Percentiles rank a stretch among this genome's conserved stretches.
These are phyloP conservation scores for Trichoderma atroviride DNA, from an alignment of 2,329 filamentous ascomycete species.

Conservation along the genomic window DNA sequence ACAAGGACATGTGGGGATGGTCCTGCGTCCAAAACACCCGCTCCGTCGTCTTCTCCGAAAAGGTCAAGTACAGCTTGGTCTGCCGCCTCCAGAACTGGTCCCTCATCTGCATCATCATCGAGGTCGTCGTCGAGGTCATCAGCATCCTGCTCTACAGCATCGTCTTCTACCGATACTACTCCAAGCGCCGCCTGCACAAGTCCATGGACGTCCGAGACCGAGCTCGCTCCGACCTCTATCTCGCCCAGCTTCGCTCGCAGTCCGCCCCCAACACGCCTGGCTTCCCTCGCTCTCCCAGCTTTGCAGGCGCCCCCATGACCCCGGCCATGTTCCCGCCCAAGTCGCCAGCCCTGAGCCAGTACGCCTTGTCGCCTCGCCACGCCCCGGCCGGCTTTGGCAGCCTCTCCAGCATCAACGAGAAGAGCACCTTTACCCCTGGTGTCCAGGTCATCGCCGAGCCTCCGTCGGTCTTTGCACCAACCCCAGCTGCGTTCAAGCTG, in stretches of 20 bases:
- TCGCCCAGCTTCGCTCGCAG: constrained; percentile 80
- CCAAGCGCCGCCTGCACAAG: constrained; percentile 92
- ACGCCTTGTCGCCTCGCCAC: constrained; percentile 63
- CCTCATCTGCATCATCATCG: constrained; percentile 95
- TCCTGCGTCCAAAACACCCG: constrained; percentile 90
- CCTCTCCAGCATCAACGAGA: constrained; percentile 49
- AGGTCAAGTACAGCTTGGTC: constrained; percentile 85
- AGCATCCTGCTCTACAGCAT: constrained; percentile 91
- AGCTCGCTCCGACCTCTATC: constrained; percentile 91
- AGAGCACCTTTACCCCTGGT: constrained; percentile 55
- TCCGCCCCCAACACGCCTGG: constrained; percentile 94
- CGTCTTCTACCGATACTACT: constrained; percentile 97
- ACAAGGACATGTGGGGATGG: constrained; percentile 97
- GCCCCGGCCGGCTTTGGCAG: constrained; percentile 60
- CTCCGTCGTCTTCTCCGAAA: constrained; percentile 72
- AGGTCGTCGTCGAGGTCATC: constrained; percentile 88
- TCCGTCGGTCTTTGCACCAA: constrained; percentile 60
- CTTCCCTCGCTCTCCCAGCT: constrained; percentile 64
- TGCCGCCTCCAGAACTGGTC: constrained; percentile 95
- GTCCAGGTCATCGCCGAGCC: constrained; percentile 63
- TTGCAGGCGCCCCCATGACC: constrained; percentile 57
- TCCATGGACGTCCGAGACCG: constrained; percentile 95
- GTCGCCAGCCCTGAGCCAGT: constrained; percentile 49
- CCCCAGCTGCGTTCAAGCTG: constrained; percentile 73
- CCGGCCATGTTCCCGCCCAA: constrained; percentile 48